These are phyloP conservation scores for Saposhnikovia divaricata DNA, from an alignment of 129 eudicot species.

Conservation along the genomic window DNA sequence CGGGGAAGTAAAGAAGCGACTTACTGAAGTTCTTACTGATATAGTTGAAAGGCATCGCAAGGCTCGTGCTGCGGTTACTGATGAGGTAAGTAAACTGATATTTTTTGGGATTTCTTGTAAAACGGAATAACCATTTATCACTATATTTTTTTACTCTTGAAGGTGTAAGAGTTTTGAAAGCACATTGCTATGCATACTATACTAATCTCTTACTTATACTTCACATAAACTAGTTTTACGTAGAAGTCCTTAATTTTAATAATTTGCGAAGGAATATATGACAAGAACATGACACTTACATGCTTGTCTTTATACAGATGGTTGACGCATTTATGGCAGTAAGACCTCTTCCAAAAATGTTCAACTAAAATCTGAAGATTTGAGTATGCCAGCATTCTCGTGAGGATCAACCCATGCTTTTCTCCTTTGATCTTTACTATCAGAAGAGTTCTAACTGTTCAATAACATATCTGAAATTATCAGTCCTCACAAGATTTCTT, in stretches of 20 bases:
- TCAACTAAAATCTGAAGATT: constrained; percentile 24
- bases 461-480: too few species aligned
- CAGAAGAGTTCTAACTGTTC: too few species aligned
- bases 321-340: constrained; percentile 93
- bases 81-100: constrained; percentile 47
- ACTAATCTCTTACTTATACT: too few species aligned
- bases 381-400: neutral
- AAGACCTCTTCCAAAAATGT: constrained; percentile 83
- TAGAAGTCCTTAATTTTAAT: neutral
- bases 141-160: neutral
- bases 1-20: constrained; percentile 74
- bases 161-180: neutral
- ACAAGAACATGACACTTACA: too few species aligned
- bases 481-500: too few species aligned
- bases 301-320: constrained; percentile 47
- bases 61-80: constrained; percentile 87
- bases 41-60: constrained; percentile 78
- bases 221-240: neutral
- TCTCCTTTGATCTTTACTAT: neutral
- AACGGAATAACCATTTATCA: neutral
- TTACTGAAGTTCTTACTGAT: constrained; percentile 58
- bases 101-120: neutral
- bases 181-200: neutral
- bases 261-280: neutral
- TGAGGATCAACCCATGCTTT: too few species aligned